Base-by-base conservation (phyloP, 2,329 filamentous ascomycete genomes). In the Aspergillus pseudoterreus region DNA sequence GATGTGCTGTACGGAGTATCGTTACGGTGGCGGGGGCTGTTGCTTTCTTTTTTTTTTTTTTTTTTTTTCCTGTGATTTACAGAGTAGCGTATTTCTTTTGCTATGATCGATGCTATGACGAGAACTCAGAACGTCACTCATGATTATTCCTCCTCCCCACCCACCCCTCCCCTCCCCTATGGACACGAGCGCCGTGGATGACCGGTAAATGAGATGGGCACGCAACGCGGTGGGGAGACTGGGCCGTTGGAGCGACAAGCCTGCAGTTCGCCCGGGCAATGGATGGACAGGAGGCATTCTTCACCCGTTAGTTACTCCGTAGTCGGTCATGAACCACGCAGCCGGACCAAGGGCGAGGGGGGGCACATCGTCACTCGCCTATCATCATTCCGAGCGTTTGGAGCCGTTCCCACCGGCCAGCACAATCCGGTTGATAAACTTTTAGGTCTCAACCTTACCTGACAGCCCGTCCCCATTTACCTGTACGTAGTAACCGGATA, bases 391-490 rank as follows among this genome's bases (percentile, higher is more conserved):
- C 35, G 8, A 38, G 11, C 35, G 35, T 14, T 38, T 38, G 35
- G 35, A 35, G 10, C 35, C 12, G 35, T 38, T 38, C 35, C 35
- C 10, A 14, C 35, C 35, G 8, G 8, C 14, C 12, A 38, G 35
- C 14, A 38, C 2, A 49, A 47, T 42, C 11, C 42, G 8, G 19
- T 32, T n/a, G 39, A 50, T 50, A 50, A 50, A 53, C 47, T 53
- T 53, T 50, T 53, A 15, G 47, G 32, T 45, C 47, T 44, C 43
- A 47, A 53, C 47, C 51, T 53, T 53, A 47, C 51, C 47, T 35
- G 11, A 38, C 35, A 38, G 6, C 3, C 6, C 19, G 19, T 19
- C 19, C 19, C 19, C 19, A 19, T 19, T 8, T 15, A 2, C 15
- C 35, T n/a, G 2, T 14, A 17, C 12, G 35, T 35, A 38, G 14